Base-by-base conservation (phyloP, 192 early-diverging fungal species). In the Diversispora eburnea region DNA sequence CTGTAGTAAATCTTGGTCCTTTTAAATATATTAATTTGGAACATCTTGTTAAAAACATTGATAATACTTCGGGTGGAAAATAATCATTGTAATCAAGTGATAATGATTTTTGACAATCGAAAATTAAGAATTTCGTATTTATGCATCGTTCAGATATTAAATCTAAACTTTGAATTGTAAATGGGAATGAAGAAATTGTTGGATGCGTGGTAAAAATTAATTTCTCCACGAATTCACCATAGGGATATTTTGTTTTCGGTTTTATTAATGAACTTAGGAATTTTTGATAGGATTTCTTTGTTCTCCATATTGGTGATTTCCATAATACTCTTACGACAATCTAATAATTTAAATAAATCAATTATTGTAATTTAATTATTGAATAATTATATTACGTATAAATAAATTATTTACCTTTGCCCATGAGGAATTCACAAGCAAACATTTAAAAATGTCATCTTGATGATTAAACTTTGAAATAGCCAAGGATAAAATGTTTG, bases 211-310 rank as follows among this genome's bases (percentile, higher is more conserved):
- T 59, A 12, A 59, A 59, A 33, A 25, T 59, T 5, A 59, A 25
- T 59, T 59, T 59, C 20, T 59, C 57, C 1, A 59, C 9, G 12
- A 33, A 33, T 22, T 20, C 25, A 12, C 57, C 57, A 59, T 59
- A 25, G 5, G 13, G 3, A 59, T 25, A 6, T 59, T 2, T 3
- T 59, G 22, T 8, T 4, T 59, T 1, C 20, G 0, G 7, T 33
- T 59, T 25, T 10, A 10, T 3, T 59, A 59, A 59, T 59, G 20
- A 33, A 59, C 20, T 8, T 12, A 59, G 25, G 8, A 59, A 59
- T 59, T 59, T 59, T 59, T 59, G 57, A 59, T 33, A 59, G 20
- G 57, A 59, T 25, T 59, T 59, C 25, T 19, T 3, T 59, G 57
- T 25, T 22, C 25, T 59, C 57, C 57, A 59, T 59, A 59, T 7